Base-by-base conservation (phyloP, 75 land plant genomes). In the Pinus albicaulis region DNA sequence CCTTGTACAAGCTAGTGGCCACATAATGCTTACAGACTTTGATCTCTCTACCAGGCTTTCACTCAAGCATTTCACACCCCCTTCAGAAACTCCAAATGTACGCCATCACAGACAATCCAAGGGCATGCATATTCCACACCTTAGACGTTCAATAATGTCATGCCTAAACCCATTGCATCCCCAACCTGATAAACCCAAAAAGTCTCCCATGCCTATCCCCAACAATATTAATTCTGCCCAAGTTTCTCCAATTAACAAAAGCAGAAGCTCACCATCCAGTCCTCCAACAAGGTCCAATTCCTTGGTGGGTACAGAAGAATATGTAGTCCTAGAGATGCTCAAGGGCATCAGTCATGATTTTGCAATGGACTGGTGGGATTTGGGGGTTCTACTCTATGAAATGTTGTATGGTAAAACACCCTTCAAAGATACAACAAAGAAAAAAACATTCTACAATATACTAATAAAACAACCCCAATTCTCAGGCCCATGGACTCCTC, bases 11-110 rank as follows among this genome's bases (percentile, higher is more conserved):
- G 85, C 81, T 52, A 87, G 87, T 73, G 96, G 95, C 11, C 95
- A 93, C 78, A 84, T 91, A 72, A 86, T 86, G 88, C 92, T 92
- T n/a, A 88, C 95, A 5, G 95, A 93, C 76, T 93, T 93, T 63
- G 95, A 93, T 64, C 88, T 93, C 36, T 93, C 56, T 65, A 87
- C 82, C 82, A 84, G 55, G 85, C 89, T 77, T 82, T 85, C 55
- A 86, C 48, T 5, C 8, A 44, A 44, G 48, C 48, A 44, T 6
- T 44, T 6, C 0, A 44, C 48, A 44, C 6, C 1, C 48, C 48
- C 48, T 44, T 44, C 48, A 44, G 48, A 5, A 44, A 44, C 48
- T 7, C 48, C 48, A 7, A 44, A 44, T 1, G 7, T 7, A 44
- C 48, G 1, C 6, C 7, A 44, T 7, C 48, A 44, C 7, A 44